Evolutionary conservation across 129 eudicot species (phyloP).

Genomic region (Flaveria ramosissima): DNA sequence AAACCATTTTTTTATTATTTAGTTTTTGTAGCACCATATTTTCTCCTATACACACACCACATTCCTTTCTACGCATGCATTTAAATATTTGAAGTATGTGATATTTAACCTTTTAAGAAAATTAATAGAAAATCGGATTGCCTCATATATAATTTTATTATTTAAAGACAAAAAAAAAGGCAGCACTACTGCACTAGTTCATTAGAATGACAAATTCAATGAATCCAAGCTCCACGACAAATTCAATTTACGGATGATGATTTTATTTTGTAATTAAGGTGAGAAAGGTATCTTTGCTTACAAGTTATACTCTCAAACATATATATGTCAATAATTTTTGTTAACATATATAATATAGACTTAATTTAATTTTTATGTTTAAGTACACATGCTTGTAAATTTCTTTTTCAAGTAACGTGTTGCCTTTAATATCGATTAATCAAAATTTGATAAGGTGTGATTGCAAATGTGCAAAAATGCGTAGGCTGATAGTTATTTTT

Average conservation of each 20-base stretch:
- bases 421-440: too few relatives aligned
- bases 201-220: conserved; percentile 18
- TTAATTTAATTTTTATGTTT: too few relatives aligned
- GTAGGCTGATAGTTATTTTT: too few relatives aligned
- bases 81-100: conserved; percentile 16
- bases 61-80: conserved; percentile 28
- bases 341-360: too few relatives aligned
- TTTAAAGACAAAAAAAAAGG: not conserved
- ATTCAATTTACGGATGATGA: conserved; percentile 3
- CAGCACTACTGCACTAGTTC: conserved; percentile 11
- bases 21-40: not conserved
- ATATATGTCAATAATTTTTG: not conserved
- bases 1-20: not conserved
- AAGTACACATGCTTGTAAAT: too few relatives aligned
- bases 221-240: conserved; percentile 34
- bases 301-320: not conserved
- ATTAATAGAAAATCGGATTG: conserved; percentile 11
- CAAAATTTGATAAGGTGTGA: too few relatives aligned
- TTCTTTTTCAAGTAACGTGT: too few relatives aligned
- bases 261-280: conserved; percentile 6
- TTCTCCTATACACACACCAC: not conserved
- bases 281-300: conserved; percentile 19
- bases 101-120: not conserved
- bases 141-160: conserved; percentile 8
- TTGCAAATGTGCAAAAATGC: too few relatives aligned